Evolutionary conservation across 768 basidiomycete genomes (phyloP).

Genomic region (Russula sp.): DNA sequence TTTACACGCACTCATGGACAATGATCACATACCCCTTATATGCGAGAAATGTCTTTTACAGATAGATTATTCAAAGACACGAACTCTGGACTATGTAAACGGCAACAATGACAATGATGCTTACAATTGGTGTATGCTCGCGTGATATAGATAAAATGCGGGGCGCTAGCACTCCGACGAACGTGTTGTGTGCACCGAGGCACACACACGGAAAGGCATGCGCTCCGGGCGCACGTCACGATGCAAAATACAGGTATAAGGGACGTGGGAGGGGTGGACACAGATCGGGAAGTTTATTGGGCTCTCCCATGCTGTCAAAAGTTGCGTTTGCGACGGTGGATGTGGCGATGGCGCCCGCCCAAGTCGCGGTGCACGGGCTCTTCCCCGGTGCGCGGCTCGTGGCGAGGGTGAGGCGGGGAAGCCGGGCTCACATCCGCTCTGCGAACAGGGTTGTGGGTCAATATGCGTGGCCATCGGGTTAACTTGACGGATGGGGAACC

Average conservation of each 20-base stretch:
- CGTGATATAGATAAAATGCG: not conserved
- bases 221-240: conserved; percentile 5
- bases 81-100: not conserved
- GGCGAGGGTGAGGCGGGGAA: not conserved
- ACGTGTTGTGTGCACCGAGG: not conserved
- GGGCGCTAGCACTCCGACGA: not conserved
- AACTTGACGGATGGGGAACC: not conserved
- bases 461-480: not conserved
- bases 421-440: too few species aligned
- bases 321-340: not conserved
- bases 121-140: not conserved
- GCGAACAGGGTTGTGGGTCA: too few species aligned
- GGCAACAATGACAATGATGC: not conserved
- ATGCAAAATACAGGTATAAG: not conserved
- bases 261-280: not conserved
- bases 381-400: not conserved
- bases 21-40: not conserved
- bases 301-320: not conserved
- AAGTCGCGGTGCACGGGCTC: not conserved
- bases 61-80: not conserved
- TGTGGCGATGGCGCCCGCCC: not conserved
- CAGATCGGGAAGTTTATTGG: too few species aligned
- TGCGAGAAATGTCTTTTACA: not conserved
- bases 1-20: too few species aligned
- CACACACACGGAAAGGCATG: not conserved